phyloP scores from a whole-genome alignment of 2,329 filamentous ascomycete species.

The Sphaerulina musiva region DNA sequence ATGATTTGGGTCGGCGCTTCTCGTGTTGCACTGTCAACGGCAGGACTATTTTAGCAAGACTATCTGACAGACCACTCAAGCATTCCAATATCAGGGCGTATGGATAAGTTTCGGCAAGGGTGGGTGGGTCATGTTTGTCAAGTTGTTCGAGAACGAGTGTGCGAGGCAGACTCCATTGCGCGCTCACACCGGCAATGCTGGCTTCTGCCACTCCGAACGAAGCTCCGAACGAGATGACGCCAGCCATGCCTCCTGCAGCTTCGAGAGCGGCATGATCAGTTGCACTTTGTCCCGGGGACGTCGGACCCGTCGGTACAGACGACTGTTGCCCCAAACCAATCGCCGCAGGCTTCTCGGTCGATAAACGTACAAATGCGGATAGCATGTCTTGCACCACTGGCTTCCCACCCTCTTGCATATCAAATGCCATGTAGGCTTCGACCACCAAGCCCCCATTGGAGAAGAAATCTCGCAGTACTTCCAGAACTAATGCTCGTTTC shows the following conservation, averaged over 20 bases:
- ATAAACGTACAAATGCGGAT: constrained; percentile 82
- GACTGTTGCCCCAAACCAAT: constrained; percentile 89
- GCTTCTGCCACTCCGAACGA: constrained; percentile 60
- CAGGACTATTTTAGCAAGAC: constrained; percentile 84
- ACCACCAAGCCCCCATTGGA: constrained; percentile 71
- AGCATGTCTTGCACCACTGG: constrained; percentile 75
- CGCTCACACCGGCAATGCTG: constrained; percentile 70
- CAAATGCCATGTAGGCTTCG: constrained; percentile 73
- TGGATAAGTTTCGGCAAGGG: constrained; percentile 84
- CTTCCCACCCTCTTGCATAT: constrained; percentile 64
- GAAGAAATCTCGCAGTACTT: constrained; percentile 81
- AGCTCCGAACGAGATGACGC: constrained; percentile 64
- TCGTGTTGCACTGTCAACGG: constrained; percentile 82
- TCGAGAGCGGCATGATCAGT: constrained; percentile 84
- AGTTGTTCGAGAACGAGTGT: constrained; percentile 88
- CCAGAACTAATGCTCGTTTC: constrained; percentile 87
- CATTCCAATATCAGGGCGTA: constrained; percentile 85
- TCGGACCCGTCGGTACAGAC: constrained; percentile 63
- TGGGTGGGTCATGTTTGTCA: constrained; percentile 80
- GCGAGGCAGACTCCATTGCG: constrained; percentile 81
- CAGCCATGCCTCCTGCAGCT: constrained; percentile 69
- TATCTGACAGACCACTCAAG: constrained; percentile 84
- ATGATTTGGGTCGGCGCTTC: constrained; percentile 39
- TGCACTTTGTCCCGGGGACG: constrained; percentile 51
- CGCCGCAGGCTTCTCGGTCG: constrained; percentile 79